Evolutionary conservation across 495 filamentous ascomycete species (phyloP), one percentile per base, ranked within the genome.

Genomic region (Penicillium tannophilum): DNA sequence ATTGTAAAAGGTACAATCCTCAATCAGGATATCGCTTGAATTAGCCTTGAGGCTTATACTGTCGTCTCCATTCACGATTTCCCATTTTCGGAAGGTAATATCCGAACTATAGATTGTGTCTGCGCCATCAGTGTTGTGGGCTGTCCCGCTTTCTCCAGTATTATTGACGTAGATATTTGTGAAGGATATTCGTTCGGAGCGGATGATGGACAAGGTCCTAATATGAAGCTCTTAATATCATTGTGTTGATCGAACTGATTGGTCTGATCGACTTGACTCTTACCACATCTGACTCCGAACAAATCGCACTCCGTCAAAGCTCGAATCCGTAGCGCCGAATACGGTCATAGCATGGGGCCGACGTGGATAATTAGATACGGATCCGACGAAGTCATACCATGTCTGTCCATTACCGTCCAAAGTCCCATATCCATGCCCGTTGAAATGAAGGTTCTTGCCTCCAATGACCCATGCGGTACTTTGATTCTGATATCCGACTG

Each of bases 401-500:
- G 63, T 59, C 30, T 79, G 69, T 2, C 69, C 79, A 52, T 79
- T 80, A 6, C 79, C 79, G 55, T 80, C 59, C 3, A 81, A 61
- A 2, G 71, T 76, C 0, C 79, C 79, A 0, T 58, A 49, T 0
- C 76, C 77, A 53, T 73, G 58, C 0, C 75, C 77, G 31, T 74
- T 56, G 49, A 81, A 55, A 19, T 56, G 54, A 24, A 81, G 66
- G 48, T 78, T 76, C 24, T 72, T 64, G 6, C 79, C 79, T 8
- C 79, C 79, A 12, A 82, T 62, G n/a, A 74, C 61, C 49, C 69
- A 79, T 3, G 77, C 79, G 10, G 79, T 76, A 14, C 76, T 78
- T 56, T 80, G 79, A 51, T 79, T 82, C 62, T 82, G 79, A 54
- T 78, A 78, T 8, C 76, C 78, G 16, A 79, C 69, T 4, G 62